phyloP scores from a whole-genome alignment of 352 stramenopile species.

The Phytophthora palmivora region DNA sequence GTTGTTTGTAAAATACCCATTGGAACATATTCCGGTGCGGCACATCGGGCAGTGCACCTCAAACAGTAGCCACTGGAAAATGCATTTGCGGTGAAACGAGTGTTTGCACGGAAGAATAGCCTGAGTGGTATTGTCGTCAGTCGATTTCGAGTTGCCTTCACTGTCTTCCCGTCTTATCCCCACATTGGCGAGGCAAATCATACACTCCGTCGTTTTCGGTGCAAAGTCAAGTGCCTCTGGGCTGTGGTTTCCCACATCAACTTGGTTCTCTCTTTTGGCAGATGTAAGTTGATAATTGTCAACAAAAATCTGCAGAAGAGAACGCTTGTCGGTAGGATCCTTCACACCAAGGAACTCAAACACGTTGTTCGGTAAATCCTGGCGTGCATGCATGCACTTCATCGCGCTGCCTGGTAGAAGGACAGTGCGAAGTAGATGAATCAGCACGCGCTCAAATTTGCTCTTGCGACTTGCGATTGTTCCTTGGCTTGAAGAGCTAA shows the following conservation, averaged over 20 bases:
- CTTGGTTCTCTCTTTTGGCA: no score
- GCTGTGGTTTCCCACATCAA: no score
- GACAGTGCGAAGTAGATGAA: conserved; percentile 60
- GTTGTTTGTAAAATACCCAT: conserved; percentile 52
- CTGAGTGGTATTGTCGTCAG: conserved; percentile 6
- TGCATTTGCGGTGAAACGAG: conserved; percentile 53
- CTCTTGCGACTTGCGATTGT: conserved; percentile 44
- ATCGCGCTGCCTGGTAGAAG: conserved; percentile 62
- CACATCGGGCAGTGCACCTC: conserved; percentile 72
- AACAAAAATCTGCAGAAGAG: conserved; percentile 66
- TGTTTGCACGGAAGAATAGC: conserved; percentile 1
- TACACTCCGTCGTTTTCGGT: conserved; percentile 28
- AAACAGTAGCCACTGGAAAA: conserved; percentile 74
- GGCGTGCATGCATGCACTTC: conserved; percentile 57
- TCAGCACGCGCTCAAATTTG: conserved; percentile 59
- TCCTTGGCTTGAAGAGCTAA: conserved; percentile 38
- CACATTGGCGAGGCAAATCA: conserved; percentile 49
- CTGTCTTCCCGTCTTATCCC: conserved; percentile 21
- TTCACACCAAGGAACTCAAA: conserved; percentile 62
- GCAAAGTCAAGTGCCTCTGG: neutral
- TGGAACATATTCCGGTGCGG: conserved; percentile 46
- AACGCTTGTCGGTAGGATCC: conserved; percentile 47
- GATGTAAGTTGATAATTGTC: conserved; percentile 30
- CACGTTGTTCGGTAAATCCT: conserved; percentile 46
- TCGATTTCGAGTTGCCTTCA: neutral